Evolutionary conservation across 2,329 filamentous ascomycete species (phyloP).

Genomic region (Zasmidium angulare): DNA sequence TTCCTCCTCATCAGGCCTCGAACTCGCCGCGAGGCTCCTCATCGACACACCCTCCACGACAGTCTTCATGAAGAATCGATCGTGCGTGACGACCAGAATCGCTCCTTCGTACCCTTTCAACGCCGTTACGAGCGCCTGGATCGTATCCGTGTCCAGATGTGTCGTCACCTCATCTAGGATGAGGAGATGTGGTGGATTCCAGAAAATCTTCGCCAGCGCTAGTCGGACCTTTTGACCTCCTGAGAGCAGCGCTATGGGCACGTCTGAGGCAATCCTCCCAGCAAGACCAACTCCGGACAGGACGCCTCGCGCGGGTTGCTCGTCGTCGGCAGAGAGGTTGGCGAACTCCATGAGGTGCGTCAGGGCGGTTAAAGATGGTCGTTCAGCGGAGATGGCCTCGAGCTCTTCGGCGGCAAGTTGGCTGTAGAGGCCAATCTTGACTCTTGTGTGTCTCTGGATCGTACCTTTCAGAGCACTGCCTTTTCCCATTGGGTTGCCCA

Average conservation of each 20-base stretch:
- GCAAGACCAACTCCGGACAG: constrained; percentile 69
- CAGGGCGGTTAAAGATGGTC: constrained; percentile 62
- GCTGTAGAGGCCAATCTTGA: constrained; percentile 74
- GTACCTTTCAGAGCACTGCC: constrained; percentile 55
- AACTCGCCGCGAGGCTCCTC: constrained; percentile 13
- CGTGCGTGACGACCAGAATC: constrained; percentile 75
- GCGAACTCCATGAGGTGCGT: constrained; percentile 59
- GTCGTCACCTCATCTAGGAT: constrained; percentile 81
- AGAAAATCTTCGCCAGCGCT: constrained; percentile 68
- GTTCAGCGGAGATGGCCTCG: constrained; percentile 54
- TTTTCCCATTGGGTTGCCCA: constrained; percentile 54
- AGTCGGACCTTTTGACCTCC: constrained; percentile 71
- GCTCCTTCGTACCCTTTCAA: constrained; percentile 70
- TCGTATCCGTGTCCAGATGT: constrained; percentile 80
- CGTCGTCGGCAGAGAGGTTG: constrained; percentile 51
- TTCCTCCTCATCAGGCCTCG: constrained; percentile 28
- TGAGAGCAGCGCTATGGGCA: constrained; percentile 70
- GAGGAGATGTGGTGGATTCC: constrained; percentile 67
- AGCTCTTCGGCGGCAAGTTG: constrained; percentile 75
- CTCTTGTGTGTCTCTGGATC: constrained; percentile 65
- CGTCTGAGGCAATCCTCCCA: constrained; percentile 69
- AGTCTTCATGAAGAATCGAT: constrained; percentile 75
- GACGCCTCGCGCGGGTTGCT: constrained; percentile 67
- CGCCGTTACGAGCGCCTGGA: constrained; percentile 67
- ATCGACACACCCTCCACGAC: constrained; percentile 62